Evolutionary conservation across 306 rosid genomes (phyloP).

Genomic region (Fragaria iinumae): DNA sequence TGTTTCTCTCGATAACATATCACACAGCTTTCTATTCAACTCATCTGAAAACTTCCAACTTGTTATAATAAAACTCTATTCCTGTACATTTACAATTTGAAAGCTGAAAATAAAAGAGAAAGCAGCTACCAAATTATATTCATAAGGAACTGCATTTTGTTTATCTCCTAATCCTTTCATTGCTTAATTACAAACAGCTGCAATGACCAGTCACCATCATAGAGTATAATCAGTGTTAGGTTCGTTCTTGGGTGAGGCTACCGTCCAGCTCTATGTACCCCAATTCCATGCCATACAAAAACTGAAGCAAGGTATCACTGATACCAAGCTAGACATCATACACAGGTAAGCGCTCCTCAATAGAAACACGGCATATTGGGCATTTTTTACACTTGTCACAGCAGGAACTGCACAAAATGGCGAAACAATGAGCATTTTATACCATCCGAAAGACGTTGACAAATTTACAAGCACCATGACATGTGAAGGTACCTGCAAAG

Average conservation of each 20-base stretch:
- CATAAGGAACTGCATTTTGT: conserved; percentile 20
- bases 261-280: conserved; percentile 31
- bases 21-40: background rate
- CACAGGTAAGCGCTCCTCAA: conserved; percentile 77
- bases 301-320: conserved; percentile 22
- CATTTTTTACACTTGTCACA: conserved; percentile 81
- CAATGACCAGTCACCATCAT: conserved; percentile 22
- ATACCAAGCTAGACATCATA: conserved; percentile 74
- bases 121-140: conserved; percentile 18
- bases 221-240: conserved; percentile 32
- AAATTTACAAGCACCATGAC: background rate
- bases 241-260: conserved; percentile 24
- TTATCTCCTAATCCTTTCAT: conserved; percentile 25
- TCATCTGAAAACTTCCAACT: conserved; percentile 19
- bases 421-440: conserved; percentile 21
- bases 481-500: conserved; percentile 70
- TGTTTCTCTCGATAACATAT: background rate
- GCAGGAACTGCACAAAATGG: conserved; percentile 63
- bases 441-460: background rate
- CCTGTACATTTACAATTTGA: conserved; percentile 45
- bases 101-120: conserved; percentile 10
- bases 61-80: conserved; percentile 19
- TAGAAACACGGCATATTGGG: conserved; percentile 75
- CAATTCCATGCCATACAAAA: conserved; percentile 29
- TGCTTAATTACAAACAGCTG: conserved; percentile 28